phyloP scores from a whole-genome alignment of 768 basidiomycete genomes.

The Lepiota venenata region DNA sequence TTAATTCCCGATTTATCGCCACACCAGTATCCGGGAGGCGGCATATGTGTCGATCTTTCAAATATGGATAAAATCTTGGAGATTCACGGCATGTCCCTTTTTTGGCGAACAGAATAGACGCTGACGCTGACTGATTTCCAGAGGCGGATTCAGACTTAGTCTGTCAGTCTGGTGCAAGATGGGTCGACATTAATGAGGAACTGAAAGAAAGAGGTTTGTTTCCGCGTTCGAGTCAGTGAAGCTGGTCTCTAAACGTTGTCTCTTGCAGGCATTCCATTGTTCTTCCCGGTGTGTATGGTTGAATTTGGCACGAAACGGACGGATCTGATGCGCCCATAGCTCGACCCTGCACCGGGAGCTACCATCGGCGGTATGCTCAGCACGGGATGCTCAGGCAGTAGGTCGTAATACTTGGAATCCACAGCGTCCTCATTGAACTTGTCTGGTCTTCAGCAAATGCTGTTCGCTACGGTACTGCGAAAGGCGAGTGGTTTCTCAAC shows the following conservation, averaged over 20 bases:
- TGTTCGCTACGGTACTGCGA: slow-evolving; percentile 85
- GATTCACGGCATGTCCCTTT: slow-evolving; percentile 54
- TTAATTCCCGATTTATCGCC: neutral
- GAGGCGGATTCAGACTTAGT: slow-evolving; percentile 71
- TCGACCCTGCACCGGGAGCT: slow-evolving; percentile 76
- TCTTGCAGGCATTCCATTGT: slow-evolving; percentile 61
- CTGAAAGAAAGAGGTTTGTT: slow-evolving; percentile 54
- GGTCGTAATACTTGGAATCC: slow-evolving; percentile 9
- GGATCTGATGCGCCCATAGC: slow-evolving; percentile 32
- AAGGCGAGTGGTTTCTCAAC: slow-evolving; percentile 89
- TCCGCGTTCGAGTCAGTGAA: neutral
- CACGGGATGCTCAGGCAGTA: slow-evolving; percentile 85
- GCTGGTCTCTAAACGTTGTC: neutral
- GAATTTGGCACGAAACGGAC: neutral
- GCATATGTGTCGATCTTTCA: slow-evolving; percentile 79
- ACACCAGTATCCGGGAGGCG: slow-evolving; percentile 42
- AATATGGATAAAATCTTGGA: slow-evolving; percentile 76
- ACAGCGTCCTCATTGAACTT: neutral
- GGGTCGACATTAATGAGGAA: slow-evolving; percentile 70
- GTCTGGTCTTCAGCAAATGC: slow-evolving; percentile 53
- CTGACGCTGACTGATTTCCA: slow-evolving; percentile 20
- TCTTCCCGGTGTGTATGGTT: slow-evolving; percentile 64
- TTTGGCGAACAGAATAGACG: neutral
- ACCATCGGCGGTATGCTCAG: slow-evolving; percentile 87
- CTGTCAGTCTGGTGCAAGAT: slow-evolving; percentile 69